These are phyloP conservation scores for Spathaspora boniae DNA, from an alignment of 805 yeast genomes.

Conservation along the genomic window DNA sequence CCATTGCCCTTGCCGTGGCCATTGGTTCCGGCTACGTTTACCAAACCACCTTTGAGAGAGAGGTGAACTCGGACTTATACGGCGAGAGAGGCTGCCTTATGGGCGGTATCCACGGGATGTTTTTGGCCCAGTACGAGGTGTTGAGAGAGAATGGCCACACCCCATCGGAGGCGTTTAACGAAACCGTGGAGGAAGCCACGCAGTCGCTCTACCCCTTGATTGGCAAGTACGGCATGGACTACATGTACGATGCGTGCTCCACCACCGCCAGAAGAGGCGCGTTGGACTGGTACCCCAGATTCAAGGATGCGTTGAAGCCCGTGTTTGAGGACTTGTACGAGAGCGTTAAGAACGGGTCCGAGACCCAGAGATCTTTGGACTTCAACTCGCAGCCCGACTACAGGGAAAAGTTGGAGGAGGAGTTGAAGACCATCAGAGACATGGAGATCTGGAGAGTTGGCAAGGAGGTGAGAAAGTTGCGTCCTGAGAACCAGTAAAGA, in stretches of 20 bases:
- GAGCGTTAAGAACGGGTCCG: slow-evolving; percentile 92
- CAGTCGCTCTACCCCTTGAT: slow-evolving; percentile 98
- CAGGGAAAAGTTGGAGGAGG: slow-evolving; percentile 93
- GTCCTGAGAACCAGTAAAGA: slow-evolving; percentile 94
- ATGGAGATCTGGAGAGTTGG: slow-evolving; percentile 99
- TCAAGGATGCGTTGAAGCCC: slow-evolving; percentile 98
- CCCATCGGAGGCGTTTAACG: slow-evolving; percentile 99
- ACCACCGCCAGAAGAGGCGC: slow-evolving; percentile 99
- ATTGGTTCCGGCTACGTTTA: slow-evolving; percentile 99
- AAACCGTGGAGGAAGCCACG: slow-evolving; percentile 99
- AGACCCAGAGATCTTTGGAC: slow-evolving; percentile 96
- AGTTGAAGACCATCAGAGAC: slow-evolving; percentile 87
- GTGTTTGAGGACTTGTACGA: slow-evolving; percentile 95
- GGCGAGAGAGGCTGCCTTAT: slow-evolving; percentile 99
- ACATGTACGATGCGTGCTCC: slow-evolving; percentile 99
- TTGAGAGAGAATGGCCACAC: slow-evolving; percentile 99
- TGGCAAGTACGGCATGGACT: slow-evolving; percentile 99
- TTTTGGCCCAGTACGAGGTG: slow-evolving; percentile 99
- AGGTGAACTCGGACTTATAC: slow-evolving; percentile 97
- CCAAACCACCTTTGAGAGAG: slow-evolving; percentile 99
- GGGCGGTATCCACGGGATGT: slow-evolving; percentile 99
- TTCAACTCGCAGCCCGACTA: slow-evolving; percentile 98
- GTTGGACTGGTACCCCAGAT: slow-evolving; percentile 98
- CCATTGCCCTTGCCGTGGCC: slow-evolving; percentile 97
- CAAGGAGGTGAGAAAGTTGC: slow-evolving; percentile 98